These are phyloP conservation scores for Rutstroemia sp. DNA, from an alignment of 2,329 filamentous ascomycete species.

Conservation along the genomic window DNA sequence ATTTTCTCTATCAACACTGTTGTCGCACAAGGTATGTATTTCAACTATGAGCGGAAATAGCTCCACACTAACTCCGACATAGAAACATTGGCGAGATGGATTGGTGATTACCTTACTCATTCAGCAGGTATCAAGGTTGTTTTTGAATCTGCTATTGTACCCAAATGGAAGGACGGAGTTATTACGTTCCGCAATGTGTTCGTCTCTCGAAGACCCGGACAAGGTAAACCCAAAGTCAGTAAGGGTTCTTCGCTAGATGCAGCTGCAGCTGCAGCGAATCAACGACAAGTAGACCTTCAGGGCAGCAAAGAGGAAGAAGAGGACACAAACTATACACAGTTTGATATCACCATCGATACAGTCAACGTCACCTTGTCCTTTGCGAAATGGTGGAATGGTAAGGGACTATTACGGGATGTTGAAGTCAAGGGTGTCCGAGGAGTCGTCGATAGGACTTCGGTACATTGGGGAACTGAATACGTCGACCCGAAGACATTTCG, in stretches of 20 bases:
- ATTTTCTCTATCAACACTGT: conserved; percentile 94
- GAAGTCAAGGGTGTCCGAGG: conserved; percentile 91
- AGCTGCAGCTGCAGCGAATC: conserved; percentile 76
- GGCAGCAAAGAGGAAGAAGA: conserved; percentile 50
- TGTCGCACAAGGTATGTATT: conserved; percentile 71
- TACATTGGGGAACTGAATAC: conserved; percentile 61
- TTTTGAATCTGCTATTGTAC: conserved; percentile 96
- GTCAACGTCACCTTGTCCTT: conserved; percentile 97
- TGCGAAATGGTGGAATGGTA: conserved; percentile 98
- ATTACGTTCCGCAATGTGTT: conserved; percentile 97
- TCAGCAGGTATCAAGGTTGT: conserved; percentile 90
- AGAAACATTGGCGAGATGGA: conserved; percentile 89
- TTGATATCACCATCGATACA: conserved; percentile 88
- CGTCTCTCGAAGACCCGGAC: conserved; percentile 82
- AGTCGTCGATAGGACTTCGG: conserved; percentile 81
- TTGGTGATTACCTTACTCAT: conserved; percentile 91
- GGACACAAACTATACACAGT: conserved; percentile 96
- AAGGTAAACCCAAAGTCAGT: conserved; percentile 72
- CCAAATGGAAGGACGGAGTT: conserved; percentile 89
- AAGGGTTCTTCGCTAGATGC: conserved; percentile 84
- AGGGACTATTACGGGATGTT: conserved; percentile 82
- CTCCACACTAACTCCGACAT: not conserved
- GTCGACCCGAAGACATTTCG: conserved; percentile 81
- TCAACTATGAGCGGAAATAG: conserved; percentile 13
- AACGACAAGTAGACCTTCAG: conserved; percentile 45